Base-by-base conservation (phyloP, 1,284 basidiomycete genomes). In the Trichosporon asahii region DNA sequence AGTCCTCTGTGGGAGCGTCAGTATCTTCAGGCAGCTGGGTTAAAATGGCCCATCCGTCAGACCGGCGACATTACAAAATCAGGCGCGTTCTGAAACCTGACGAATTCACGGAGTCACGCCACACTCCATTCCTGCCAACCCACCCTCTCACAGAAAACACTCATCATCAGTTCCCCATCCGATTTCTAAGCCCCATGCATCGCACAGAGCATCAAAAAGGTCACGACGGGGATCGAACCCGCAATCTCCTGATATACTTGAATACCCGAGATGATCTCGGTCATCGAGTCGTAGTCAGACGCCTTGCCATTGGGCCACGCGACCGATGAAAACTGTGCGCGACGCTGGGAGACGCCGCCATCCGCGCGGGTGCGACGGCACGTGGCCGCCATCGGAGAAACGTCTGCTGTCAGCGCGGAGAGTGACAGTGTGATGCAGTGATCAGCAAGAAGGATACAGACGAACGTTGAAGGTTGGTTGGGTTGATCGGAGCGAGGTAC, bases 211-310 rank as follows among this genome's bases (percentile, higher is more conserved):
- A 46, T 12, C 49, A 53, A 53, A 53, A 53, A 53, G 49, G 49
- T 53, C 49, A 53, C 49, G 49, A 53, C 49, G 49, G 49, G 49
- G 49, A 53, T 53, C 49, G 49, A 53, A 53, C 49, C 49, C 49
- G 49, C 49, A 53, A 53, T 53, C 49, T 53, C 49, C 49, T 53
- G 49, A 53, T 53, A 18, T 53, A 53, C 49, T 25, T 21, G 21
- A 53, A 23, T 14, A 3, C 40, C 49, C 49, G 49, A 25, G 49
- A 53, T 1, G 49, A 53, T 25, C 49, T 53, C 21, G 8, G 8
- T 3, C 6, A 11, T 25, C 49, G 49, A 53, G 21, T 53, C 49
- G 49, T 53, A 53, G 49, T 53, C 49, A 53, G 49, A 46, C 44
- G 44, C 44, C 44, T 46, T 46, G 44, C 44, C 46, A 53, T 53